Evolutionary conservation across 495 filamentous ascomycete genomes (phyloP).

Genomic region (Xylona heveae): DNA sequence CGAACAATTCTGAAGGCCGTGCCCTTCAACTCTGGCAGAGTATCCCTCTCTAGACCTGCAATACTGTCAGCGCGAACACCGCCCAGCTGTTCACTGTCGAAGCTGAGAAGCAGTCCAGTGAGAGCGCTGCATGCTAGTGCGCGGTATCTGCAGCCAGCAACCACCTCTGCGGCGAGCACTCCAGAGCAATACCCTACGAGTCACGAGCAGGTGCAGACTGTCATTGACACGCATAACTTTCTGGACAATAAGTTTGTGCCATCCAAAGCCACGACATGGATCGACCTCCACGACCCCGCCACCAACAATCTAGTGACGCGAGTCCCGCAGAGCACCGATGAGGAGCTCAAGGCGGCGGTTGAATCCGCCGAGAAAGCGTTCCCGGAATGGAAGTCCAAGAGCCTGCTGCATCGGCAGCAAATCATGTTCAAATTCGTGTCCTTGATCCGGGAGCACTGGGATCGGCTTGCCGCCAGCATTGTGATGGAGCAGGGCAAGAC

Average conservation of each 20-base stretch:
- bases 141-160: neutral
- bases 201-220: conserved; percentile 55
- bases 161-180: conserved; percentile 24
- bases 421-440: conserved; percentile 93
- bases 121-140: neutral
- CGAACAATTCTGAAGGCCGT: too few species aligned
- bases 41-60: too few species aligned
- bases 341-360: conserved; percentile 73
- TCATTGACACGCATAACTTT: conserved; percentile 74
- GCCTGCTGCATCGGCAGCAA: conserved; percentile 70
- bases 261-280: conserved; percentile 59
- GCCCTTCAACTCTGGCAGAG: too few species aligned
- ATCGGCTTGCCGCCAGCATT: conserved; percentile 83
- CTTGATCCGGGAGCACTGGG: conserved; percentile 88
- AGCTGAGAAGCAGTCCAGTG: neutral
- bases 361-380: conserved; percentile 79
- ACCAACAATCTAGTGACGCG: conserved; percentile 96
- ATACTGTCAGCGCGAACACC: too few species aligned
- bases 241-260: conserved; percentile 73
- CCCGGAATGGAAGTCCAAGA: conserved; percentile 65
- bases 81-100: too few species aligned
- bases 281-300: conserved; percentile 85
- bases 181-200: conserved; percentile 56
- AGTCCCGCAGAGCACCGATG: conserved; percentile 88
- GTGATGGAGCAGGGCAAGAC: conserved; percentile 98